Conservation (phyloP, 1,284 basidiomycete genomes). For the Malassezia restricta region DNA sequence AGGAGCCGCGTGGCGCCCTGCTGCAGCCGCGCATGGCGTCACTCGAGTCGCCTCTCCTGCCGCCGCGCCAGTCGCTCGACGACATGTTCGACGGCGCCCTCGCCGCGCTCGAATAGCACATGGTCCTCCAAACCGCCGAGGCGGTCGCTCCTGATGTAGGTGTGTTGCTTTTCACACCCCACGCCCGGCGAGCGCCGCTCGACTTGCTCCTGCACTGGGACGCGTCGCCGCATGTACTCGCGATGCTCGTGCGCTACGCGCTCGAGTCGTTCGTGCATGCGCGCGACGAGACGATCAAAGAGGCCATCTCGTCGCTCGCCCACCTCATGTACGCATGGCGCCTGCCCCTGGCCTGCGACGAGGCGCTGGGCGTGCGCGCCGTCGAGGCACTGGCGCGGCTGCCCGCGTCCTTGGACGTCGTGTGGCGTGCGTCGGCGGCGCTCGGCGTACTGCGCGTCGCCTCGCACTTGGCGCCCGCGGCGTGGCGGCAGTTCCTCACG, state of each 20-base stretch:
- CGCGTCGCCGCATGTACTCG: neutral
- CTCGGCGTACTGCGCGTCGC: neutral
- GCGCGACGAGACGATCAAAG: neutral
- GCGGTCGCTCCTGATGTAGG: neutral
- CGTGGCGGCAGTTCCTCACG: neutral
- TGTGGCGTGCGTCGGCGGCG: neutral
- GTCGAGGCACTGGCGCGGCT: neutral
- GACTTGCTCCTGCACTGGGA: constrained; percentile 3
- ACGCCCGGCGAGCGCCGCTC: neutral
- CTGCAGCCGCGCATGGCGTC: neutral
- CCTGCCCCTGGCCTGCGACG: neutral
- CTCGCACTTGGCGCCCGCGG: neutral
- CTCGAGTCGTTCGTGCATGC: neutral
- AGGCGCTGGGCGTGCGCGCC: neutral
- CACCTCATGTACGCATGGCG: neutral
- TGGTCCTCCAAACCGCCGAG: neutral
- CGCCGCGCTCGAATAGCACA: neutral
- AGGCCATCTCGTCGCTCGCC: neutral
- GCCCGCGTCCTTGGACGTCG: neutral
- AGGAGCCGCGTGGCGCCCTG: neutral
- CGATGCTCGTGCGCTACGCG: neutral
- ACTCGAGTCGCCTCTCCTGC: neutral
- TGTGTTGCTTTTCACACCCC: neutral
- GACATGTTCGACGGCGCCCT: neutral
- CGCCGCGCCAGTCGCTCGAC: neutral